These are phyloP conservation scores for Amauroascus verrucosus DNA, from an alignment of 2,329 filamentous ascomycete species.

Conservation along the genomic window DNA sequence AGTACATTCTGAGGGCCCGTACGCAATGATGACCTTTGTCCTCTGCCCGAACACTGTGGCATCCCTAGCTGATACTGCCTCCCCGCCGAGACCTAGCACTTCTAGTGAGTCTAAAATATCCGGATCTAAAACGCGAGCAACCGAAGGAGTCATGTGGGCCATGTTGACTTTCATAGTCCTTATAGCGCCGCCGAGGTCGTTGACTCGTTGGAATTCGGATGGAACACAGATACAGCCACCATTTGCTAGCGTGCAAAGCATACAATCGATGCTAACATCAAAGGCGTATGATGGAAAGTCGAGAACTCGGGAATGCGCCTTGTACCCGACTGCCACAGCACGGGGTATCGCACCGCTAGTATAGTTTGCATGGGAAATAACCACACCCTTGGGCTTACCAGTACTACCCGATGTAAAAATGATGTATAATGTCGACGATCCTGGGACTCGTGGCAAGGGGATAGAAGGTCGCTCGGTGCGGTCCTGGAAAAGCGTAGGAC, in stretches of 20 bases:
- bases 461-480: background rate
- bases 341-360: conserved; percentile 48
- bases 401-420: conserved; percentile 51
- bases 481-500: conserved; percentile 5
- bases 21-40: conserved; percentile 39
- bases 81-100: conserved; percentile 37
- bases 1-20: conserved; percentile 36
- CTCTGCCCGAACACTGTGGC: conserved; percentile 34
- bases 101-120: conserved; percentile 35
- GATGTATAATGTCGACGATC: conserved; percentile 40
- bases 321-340: conserved; percentile 41
- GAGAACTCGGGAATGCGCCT: conserved; percentile 47
- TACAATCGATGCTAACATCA: conserved; percentile 13
- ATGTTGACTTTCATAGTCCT: conserved; percentile 43
- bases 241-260: conserved; percentile 39
- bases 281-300: conserved; percentile 32
- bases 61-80: conserved; percentile 34
- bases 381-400: conserved; percentile 48
- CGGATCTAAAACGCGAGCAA: conserved; percentile 41
- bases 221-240: conserved; percentile 54
- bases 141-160: conserved; percentile 50
- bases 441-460: conserved; percentile 10
- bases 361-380: conserved; percentile 51
- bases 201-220: conserved; percentile 39
- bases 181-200: conserved; percentile 43